phyloP scores from a whole-genome alignment of 169 alveolate species.

The Plasmodium fragile region DNA sequence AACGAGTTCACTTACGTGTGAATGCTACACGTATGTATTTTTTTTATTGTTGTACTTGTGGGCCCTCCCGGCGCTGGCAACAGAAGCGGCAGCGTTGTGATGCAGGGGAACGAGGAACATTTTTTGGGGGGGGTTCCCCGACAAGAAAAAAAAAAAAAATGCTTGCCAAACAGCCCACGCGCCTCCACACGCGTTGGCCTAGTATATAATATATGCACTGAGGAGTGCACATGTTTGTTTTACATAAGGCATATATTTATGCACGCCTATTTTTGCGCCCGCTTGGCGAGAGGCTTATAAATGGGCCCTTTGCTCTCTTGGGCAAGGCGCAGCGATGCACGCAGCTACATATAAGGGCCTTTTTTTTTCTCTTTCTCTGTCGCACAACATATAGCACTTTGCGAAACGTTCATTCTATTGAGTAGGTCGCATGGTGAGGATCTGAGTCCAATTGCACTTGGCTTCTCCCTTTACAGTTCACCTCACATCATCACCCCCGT shows the following conservation, averaged over 20 bases:
- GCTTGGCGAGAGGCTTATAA: neutral
- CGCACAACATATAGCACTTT: neutral
- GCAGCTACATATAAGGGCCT: neutral
- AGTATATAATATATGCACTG: neutral
- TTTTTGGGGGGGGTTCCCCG: neutral
- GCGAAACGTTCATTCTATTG: neutral
- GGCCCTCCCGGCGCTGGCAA: neutral
- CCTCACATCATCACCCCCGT: neutral
- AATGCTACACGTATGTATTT: neutral
- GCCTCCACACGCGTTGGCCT: neutral
- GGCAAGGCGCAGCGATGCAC: neutral
- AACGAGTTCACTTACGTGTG: neutral
- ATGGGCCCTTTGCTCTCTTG: neutral
- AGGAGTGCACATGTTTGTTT: neutral
- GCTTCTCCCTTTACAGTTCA: neutral
- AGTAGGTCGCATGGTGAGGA: neutral
- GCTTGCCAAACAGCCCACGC: neutral
- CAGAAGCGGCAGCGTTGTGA: neutral
- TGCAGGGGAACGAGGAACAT: neutral
- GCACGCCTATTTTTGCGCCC: neutral
- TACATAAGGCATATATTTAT: neutral
- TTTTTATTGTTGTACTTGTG: neutral
- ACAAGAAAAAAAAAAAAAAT: neutral
- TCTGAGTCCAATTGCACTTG: neutral
- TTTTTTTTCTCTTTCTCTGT: neutral